Conservation (phyloP, 306 rosid species). For the Cicer judaicum region DNA sequence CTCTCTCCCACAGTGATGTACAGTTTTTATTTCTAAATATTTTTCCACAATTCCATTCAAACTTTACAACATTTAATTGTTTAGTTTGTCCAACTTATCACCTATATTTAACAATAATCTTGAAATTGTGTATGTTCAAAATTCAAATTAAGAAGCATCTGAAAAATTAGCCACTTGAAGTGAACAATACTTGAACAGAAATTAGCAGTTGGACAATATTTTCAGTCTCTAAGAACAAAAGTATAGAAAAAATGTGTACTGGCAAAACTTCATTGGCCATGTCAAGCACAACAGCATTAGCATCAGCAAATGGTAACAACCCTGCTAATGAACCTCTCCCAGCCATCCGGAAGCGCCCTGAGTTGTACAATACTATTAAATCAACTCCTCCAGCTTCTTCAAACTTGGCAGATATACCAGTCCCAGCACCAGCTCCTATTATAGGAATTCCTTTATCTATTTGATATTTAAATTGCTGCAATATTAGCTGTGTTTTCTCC, state of each 20-base stretch:
- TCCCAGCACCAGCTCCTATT: slow-evolving; percentile 96
- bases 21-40: background rate
- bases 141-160: slow-evolving; percentile 32
- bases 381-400: slow-evolving; percentile 97
- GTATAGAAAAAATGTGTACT: slow-evolving; percentile 54
- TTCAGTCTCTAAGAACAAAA: slow-evolving; percentile 31
- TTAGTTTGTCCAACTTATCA: background rate
- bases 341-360: slow-evolving; percentile 97
- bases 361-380: slow-evolving; percentile 86
- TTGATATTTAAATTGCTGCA: slow-evolving; percentile 77
- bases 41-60: background rate
- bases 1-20: slow-evolving; percentile 3
- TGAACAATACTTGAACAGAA: slow-evolving; percentile 37
- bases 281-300: slow-evolving; percentile 90
- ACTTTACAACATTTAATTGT: slow-evolving; percentile 15
- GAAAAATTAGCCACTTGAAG: slow-evolving; percentile 15
- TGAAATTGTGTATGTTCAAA: slow-evolving; percentile 22
- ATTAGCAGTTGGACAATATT: slow-evolving; percentile 23
- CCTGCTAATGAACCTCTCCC: slow-evolving; percentile 97
- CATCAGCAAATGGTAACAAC: slow-evolving; percentile 90
- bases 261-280: slow-evolving; percentile 97
- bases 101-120: slow-evolving; percentile 28
- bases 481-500: slow-evolving; percentile 63
- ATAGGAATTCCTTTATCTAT: slow-evolving; percentile 71
- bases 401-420: slow-evolving; percentile 96